phyloP scores from a whole-genome alignment of 2,329 filamentous ascomycete species.

The Mycocentrospora acerina region DNA sequence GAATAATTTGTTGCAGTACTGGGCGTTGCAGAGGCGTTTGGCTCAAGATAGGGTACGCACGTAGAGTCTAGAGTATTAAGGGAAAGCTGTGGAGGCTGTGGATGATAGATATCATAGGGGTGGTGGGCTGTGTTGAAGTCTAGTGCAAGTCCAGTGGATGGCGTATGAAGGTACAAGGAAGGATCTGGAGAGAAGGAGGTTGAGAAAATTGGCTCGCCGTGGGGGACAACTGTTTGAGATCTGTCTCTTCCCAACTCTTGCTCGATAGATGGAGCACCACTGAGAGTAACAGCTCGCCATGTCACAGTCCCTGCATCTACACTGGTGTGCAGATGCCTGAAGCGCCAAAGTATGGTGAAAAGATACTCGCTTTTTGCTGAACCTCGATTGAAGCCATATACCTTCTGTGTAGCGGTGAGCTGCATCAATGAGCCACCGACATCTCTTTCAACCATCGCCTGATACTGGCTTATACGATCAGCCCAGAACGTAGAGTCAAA shows the following conservation, averaged over 20 bases:
- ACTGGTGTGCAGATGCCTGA: constrained; percentile 28
- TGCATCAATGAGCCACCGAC: constrained; percentile 36
- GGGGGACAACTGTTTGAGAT: not conserved
- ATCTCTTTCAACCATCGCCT: constrained; percentile 19
- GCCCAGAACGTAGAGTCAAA: constrained; percentile 52
- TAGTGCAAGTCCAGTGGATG: constrained; percentile 13
- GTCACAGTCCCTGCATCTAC: constrained; percentile 34
- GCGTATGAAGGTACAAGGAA: constrained; percentile 16
- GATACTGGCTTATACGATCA: constrained; percentile 34
- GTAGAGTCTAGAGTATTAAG: constrained; percentile 25
- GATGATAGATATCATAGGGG: constrained; percentile 15
- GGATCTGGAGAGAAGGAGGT: no score
- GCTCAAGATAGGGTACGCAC: constrained; percentile 23
- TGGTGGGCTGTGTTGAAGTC: constrained; percentile 16
- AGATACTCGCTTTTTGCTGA: constrained; percentile 28
- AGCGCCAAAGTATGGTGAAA: constrained; percentile 43
- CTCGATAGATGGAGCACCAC: constrained; percentile 4
- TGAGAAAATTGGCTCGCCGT: constrained; percentile 1
- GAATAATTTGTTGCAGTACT: constrained; percentile 29
- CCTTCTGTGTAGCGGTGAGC: constrained; percentile 47
- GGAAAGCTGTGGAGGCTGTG: constrained; percentile 25
- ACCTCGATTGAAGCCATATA: constrained; percentile 37
- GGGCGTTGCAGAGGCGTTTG: constrained; percentile 21
- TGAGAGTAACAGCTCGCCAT: constrained; percentile 32
- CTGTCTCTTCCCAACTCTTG: constrained; percentile 11